Evolutionary conservation across 2,329 filamentous ascomycete genomes (phyloP).

Genomic region (Fulvia fulva): DNA sequence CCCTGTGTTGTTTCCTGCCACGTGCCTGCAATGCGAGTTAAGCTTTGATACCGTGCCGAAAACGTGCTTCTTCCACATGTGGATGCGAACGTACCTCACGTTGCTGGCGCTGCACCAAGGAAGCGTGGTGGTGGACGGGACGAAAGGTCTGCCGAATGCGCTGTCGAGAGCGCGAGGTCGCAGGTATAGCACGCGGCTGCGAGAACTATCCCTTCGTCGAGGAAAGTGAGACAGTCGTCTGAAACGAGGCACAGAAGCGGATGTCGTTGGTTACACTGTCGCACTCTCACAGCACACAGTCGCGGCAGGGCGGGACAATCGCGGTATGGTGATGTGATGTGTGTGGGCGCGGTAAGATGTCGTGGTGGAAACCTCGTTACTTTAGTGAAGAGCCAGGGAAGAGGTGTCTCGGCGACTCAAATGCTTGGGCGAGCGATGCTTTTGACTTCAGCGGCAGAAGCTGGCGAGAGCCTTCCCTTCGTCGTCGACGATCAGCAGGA

Average conservation of each 20-base stretch:
- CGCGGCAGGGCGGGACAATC: neutral
- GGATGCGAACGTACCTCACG: neutral
- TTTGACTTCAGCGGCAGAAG: neutral
- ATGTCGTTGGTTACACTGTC: neutral
- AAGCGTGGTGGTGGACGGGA: neutral
- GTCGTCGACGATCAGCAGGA: neutral
- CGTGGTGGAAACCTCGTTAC: neutral
- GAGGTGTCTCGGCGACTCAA: neutral
- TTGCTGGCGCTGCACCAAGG: neutral
- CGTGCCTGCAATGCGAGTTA: neutral
- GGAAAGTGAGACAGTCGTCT: neutral
- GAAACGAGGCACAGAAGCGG: neutral
- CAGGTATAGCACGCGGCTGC: neutral
- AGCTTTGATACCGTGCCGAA: neutral
- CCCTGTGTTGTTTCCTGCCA: neutral
- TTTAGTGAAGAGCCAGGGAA: neutral
- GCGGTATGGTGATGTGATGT: neutral
- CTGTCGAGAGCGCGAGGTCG: neutral
- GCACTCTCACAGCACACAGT: neutral
- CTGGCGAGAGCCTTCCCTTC: neutral
- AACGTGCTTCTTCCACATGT: neutral
- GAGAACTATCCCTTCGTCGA: neutral
- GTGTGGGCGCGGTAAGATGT: neutral
- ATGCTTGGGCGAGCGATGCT: neutral
- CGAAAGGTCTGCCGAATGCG: neutral